A percentile compares a stretch with the other conserved stretches of the same genome.
Conservation (phyloP, 1,139 yeast species). For the Pichia terricola region DNA sequence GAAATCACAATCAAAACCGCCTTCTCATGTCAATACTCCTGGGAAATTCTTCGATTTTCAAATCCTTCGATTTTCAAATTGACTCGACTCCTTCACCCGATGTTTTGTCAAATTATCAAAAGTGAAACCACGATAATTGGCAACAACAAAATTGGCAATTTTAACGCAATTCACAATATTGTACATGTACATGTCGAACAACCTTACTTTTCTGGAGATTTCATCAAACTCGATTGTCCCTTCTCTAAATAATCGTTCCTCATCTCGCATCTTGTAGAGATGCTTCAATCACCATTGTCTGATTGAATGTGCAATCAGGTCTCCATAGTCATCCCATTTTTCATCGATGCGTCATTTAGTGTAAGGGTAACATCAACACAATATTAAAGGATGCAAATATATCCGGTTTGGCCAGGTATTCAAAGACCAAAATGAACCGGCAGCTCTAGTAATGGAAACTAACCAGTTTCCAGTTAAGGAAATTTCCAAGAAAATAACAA, state of each 20-base stretch:
- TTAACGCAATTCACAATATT: constrained; percentile 6
- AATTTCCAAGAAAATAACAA: constrained; percentile 85
- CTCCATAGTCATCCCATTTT: constrained; percentile 8
- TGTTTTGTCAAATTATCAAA: too few species aligned
- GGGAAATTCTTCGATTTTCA: not conserved
- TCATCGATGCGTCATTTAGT: constrained; percentile 3
- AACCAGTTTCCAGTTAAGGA: constrained; percentile 94
- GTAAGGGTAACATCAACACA: constrained; percentile 3
- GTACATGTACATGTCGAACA: not conserved
- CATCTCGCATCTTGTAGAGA: not conserved
- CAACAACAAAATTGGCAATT: constrained; percentile 2
- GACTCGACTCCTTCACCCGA: constrained; percentile 1
- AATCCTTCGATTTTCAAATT: not conserved
- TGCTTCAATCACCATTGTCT: not conserved
- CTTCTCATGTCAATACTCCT: too few species aligned
- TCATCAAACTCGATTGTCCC: not conserved
- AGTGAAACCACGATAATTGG: constrained; percentile 1
- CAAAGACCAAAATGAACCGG: constrained; percentile 89
- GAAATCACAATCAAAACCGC: too few species aligned
- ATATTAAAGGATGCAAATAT: constrained; percentile 1
- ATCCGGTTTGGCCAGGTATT: constrained; percentile 3
- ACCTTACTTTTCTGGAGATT: not conserved
- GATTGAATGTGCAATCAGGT: constrained; percentile 1
- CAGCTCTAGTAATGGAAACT: constrained; percentile 90
- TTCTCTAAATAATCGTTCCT: not conserved